A percentile compares a stretch with the other conserved stretches of the same genome.
These are phyloP conservation scores for Mortierella sp. DNA, from an alignment of 371 early-diverging fungal species.

Conservation along the genomic window DNA sequence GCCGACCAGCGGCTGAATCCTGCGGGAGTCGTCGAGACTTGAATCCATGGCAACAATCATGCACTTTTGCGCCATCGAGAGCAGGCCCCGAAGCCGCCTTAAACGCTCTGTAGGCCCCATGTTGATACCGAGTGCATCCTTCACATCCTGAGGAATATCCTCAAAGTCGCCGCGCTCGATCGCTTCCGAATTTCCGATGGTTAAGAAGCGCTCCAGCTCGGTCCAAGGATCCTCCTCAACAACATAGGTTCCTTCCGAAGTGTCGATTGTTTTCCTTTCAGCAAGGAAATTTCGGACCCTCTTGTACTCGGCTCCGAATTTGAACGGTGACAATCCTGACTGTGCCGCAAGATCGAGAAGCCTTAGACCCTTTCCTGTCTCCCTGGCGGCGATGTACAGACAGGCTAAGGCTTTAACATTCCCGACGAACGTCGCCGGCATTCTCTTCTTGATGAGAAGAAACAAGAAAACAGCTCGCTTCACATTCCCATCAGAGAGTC, in stretches of 20 bases:
- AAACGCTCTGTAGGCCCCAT: not conserved
- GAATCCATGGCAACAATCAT: slow-evolving; percentile 36
- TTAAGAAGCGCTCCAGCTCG: slow-evolving; percentile 29
- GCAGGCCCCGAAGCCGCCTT: slow-evolving; percentile 17
- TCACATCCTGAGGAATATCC: not conserved
- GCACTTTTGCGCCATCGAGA: slow-evolving; percentile 32
- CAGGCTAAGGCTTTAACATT: slow-evolving; percentile 26
- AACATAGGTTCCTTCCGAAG: not conserved
- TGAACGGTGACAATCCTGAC: slow-evolving; percentile 12
- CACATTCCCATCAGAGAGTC: not conserved
- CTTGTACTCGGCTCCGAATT: slow-evolving; percentile 30
- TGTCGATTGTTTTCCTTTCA: slow-evolving; percentile 3
- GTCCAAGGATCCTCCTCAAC: slow-evolving; percentile 38
- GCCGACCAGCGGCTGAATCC: slow-evolving; percentile 17
- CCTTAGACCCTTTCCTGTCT: slow-evolving; percentile 19
- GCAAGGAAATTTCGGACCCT: slow-evolving; percentile 14
- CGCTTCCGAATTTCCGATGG: slow-evolving; percentile 22
- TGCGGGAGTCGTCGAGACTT: slow-evolving; percentile 19
- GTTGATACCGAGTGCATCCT: slow-evolving; percentile 18
- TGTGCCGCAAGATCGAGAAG: slow-evolving; percentile 25
- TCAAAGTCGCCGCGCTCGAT: slow-evolving; percentile 23
- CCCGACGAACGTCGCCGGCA: not conserved
- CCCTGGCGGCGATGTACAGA: slow-evolving; percentile 41
- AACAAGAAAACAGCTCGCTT: slow-evolving; percentile 15
- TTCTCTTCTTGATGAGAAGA: not conserved